Base-by-base conservation (phyloP, 192 early-diverging fungal species). In the Hyaloraphidium curvatum region DNA sequence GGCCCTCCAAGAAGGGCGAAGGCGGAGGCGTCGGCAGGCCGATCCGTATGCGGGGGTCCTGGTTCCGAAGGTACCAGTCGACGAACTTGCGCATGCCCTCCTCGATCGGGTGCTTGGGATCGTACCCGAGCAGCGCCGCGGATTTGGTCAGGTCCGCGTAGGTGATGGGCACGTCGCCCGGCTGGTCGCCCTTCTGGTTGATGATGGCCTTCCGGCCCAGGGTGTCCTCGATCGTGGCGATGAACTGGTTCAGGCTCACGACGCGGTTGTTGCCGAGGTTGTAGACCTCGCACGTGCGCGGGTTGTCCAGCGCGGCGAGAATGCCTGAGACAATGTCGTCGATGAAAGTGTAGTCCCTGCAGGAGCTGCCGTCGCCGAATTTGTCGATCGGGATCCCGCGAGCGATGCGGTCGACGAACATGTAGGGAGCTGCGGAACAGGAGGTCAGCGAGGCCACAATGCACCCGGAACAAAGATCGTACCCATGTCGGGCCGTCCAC, bases 341-440 rank as follows among this genome's bases (percentile, higher is more conserved):
- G 26, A 57, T 57, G 43, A 31, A 57, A 17, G 55, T 57, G 55
- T 57, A 57, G 55, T 57, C 55, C 16, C 55, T 23, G 30, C 26
- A 57, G 3, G 55, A 57, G 2, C 41, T 50, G 30, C 55, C 55
- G 43, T 57, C 55, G 28, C 55, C 55, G 29, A 50, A 57, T 29
- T 50, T 21, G 30, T 48, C 22, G 43, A 57, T 57, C 2, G 27
- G 40, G 13, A 33, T 19, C 28, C 55, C 55, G 19, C 27, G 22
- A 2, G 31, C 11, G 22, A 57, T 26, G 7, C 23, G 2, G 5
- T 50, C 28, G 19, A 57, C 43, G 27, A 51, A 48, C 43, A 57
- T 57, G 29, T 28, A 57, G 14, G 55, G 55, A 3, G 48, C 40
- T n/a, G n/a, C n/a, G n/a, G n/a, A n/a, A n/a, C n/a, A n/a, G n/a